phyloP scores from a whole-genome alignment of 768 basidiomycete species.

The Sporobolomyces roseus region DNA sequence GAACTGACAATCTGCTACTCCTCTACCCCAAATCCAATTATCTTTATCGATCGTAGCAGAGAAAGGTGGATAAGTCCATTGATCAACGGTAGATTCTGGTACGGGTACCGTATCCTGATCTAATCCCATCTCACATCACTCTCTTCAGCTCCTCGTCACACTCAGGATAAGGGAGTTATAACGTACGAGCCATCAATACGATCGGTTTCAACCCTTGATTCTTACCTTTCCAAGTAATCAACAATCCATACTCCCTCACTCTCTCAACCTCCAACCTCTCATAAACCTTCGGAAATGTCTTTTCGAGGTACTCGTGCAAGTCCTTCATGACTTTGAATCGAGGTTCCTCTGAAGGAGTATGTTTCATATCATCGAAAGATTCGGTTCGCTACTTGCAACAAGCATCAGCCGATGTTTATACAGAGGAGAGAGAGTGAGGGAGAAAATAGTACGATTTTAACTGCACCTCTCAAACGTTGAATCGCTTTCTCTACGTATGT shows the following conservation, averaged over 20 bases:
- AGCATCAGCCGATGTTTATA: background rate
- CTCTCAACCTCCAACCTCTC: conserved; percentile 60
- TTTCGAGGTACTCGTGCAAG: conserved; percentile 33
- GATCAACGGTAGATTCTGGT: conserved; percentile 4
- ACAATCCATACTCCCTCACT: conserved; percentile 72
- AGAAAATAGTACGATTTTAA: conserved; percentile 5
- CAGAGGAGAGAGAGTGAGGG: too few relatives aligned
- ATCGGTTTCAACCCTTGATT: conserved; percentile 64
- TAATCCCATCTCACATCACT: background rate
- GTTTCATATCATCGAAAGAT: conserved; percentile 38
- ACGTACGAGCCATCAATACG: conserved; percentile 25
- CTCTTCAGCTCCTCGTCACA: background rate
- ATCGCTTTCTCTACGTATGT: background rate
- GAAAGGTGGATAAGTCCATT: conserved; percentile 39
- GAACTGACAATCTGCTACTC: conserved; percentile 20
- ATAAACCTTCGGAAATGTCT: conserved; percentile 49
- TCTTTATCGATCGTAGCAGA: conserved; percentile 24
- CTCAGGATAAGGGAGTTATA: background rate
- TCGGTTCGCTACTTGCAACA: conserved; percentile 29
- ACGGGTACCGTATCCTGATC: conserved; percentile 43
- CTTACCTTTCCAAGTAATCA: conserved; percentile 68
- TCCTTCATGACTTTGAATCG: conserved; percentile 8
- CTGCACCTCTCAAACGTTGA: conserved; percentile 4
- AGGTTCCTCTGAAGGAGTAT: conserved; percentile 17
- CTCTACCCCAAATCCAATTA: conserved; percentile 40